Evolutionary conservation across 371 early-diverging fungal species (phyloP).

Genomic region (Mortierella polycephala): DNA sequence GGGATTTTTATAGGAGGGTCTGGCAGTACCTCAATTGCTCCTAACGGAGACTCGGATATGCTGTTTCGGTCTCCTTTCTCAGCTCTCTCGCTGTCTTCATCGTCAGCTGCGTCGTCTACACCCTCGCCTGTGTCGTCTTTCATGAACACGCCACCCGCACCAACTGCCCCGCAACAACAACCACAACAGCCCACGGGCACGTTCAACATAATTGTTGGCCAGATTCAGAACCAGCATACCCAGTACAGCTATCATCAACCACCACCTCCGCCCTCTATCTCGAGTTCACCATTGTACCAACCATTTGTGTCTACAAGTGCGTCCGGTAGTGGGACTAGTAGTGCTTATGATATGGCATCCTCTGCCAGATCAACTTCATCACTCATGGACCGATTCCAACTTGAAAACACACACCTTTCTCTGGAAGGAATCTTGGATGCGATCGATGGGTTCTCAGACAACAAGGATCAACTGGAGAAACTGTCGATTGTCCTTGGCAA

Average conservation of each 20-base stretch:
- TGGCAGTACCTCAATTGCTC: not conserved
- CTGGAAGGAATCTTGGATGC: conserved; percentile 50
- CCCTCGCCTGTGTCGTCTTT: conserved; percentile 5
- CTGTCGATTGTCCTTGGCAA: conserved; percentile 46
- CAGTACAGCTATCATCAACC: conserved; percentile 4
- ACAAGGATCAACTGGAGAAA: conserved; percentile 37
- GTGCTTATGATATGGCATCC: conserved; percentile 20
- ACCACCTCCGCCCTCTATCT: conserved; percentile 1
- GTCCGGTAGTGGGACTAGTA: not conserved
- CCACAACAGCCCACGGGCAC: conserved; percentile 1
- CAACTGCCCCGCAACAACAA: not conserved
- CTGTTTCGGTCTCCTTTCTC: conserved; percentile 18
- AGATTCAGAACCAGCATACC: conserved; percentile 18
- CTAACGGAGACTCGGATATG: not conserved
- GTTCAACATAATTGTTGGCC: conserved; percentile 14
- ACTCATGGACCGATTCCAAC: conserved; percentile 43
- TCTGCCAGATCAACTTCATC: conserved; percentile 38
- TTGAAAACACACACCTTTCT: conserved; percentile 43
- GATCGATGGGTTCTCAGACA: conserved; percentile 36
- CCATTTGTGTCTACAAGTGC: conserved; percentile 2
- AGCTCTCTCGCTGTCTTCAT: conserved; percentile 15
- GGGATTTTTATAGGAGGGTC: not conserved
- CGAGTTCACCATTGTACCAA: not conserved
- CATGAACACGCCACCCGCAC: conserved; percentile 7
- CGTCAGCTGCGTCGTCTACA: conserved; percentile 2